Evolutionary conservation across 2,329 filamentous ascomycete species (phyloP).

Genomic region (Xylaria polymorpha): DNA sequence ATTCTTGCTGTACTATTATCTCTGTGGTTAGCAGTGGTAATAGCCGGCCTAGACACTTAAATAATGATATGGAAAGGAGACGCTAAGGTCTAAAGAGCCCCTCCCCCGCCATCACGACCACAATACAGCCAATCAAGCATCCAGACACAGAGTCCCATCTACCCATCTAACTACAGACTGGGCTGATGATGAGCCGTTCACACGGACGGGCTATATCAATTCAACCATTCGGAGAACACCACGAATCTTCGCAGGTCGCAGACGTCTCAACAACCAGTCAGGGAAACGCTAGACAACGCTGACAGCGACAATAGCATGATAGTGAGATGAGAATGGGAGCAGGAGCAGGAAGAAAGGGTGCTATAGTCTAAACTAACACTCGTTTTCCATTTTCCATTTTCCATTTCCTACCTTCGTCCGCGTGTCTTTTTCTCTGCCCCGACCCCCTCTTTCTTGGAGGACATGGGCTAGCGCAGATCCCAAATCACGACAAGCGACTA

Average conservation of each 20-base stretch:
- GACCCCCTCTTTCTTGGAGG: background rate
- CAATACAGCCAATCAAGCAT: background rate
- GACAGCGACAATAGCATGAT: slow-evolving; percentile 20
- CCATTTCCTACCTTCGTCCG: slow-evolving; percentile 1
- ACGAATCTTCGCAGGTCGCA: slow-evolving; percentile 46
- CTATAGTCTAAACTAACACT: background rate
- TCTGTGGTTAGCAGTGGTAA: too few species aligned
- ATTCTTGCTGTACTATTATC: background rate
- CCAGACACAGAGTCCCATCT: background rate
- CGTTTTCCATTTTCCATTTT: background rate
- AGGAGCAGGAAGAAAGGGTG: background rate
- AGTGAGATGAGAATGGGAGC: background rate
- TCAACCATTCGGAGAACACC: slow-evolving; percentile 46
- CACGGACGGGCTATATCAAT: background rate
- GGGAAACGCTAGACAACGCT: slow-evolving; percentile 8
- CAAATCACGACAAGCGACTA: slow-evolving; percentile 1
- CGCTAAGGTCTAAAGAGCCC: slow-evolving; percentile 8
- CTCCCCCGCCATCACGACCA: slow-evolving; percentile 12
- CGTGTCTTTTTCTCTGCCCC: background rate
- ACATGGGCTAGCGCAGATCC: slow-evolving; percentile 1
- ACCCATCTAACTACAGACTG: background rate
- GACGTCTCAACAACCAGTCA: slow-evolving; percentile 30
- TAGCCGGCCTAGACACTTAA: background rate
- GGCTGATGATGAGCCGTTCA: slow-evolving; percentile 19
- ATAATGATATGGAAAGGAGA: background rate